Percentiles rank a stretch among this genome's conserved stretches.
phyloP scores from a whole-genome alignment of 1,139 yeast species.

The Pichia sp. region DNA sequence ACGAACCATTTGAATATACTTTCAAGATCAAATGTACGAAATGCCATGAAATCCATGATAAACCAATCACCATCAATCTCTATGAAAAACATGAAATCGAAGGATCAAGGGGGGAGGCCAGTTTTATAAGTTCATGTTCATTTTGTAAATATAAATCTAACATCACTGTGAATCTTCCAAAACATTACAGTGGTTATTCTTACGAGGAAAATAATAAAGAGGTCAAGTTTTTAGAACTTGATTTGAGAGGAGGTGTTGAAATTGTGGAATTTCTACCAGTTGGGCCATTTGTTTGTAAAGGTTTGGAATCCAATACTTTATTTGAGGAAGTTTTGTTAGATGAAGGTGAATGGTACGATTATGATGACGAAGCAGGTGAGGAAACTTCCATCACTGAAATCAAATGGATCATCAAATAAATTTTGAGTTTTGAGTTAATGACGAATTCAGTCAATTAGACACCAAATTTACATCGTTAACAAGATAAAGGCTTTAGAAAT shows the following conservation, averaged over 20 bases:
- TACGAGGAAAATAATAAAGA: slow-evolving; percentile 27
- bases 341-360: slow-evolving; percentile 92
- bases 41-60: slow-evolving; percentile 73
- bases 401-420: slow-evolving; percentile 42
- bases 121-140: slow-evolving; percentile 72
- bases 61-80: slow-evolving; percentile 65
- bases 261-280: slow-evolving; percentile 58
- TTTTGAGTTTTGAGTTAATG: slow-evolving; percentile 2
- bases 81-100: slow-evolving; percentile 49
- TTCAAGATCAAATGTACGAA: slow-evolving; percentile 68
- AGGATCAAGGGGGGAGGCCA: slow-evolving; percentile 79
- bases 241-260: slow-evolving; percentile 82
- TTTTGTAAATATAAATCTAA: slow-evolving; percentile 33
- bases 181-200: slow-evolving; percentile 22
- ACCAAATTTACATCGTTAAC: no score
- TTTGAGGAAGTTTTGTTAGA: slow-evolving; percentile 34
- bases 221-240: slow-evolving; percentile 56
- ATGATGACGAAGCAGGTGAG: slow-evolving; percentile 73
- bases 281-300: slow-evolving; percentile 57
- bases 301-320: slow-evolving; percentile 39
- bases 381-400: slow-evolving; percentile 80
- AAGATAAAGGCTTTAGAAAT: no score
- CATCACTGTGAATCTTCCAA: slow-evolving; percentile 18
- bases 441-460: slow-evolving; percentile 12
- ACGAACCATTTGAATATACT: slow-evolving; percentile 62